phyloP scores from a whole-genome alignment of 345 rosid genomes.

The Populus ilicifolia region DNA sequence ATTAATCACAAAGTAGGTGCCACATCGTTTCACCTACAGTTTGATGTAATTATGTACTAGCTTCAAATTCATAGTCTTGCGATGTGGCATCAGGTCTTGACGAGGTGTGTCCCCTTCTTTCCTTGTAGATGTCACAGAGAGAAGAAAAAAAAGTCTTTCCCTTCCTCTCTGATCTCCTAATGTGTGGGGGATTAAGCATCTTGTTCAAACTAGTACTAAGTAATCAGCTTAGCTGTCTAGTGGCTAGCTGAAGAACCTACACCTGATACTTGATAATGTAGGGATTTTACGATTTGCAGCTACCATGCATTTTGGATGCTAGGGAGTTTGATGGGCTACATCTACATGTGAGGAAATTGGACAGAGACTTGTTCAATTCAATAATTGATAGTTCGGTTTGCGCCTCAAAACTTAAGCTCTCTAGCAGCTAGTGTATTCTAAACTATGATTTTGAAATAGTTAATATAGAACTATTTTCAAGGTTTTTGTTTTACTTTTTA shows the following conservation, averaged over 20 bases:
- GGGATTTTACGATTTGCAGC: not conserved
- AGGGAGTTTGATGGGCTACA: not conserved
- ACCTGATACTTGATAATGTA: not conserved
- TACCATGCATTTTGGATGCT: constrained; percentile 6
- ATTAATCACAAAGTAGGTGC: not conserved
- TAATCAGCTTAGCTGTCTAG: not conserved
- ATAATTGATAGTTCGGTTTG: too few species aligned
- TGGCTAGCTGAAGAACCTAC: not conserved
- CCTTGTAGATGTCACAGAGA: not conserved
- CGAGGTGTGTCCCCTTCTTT: not conserved
- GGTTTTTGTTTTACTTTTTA: too few species aligned
- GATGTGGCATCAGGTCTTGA: not conserved
- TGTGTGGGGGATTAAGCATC: not conserved
- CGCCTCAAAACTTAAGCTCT: too few species aligned
- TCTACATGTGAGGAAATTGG: constrained; percentile 36
- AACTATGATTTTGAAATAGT: too few species aligned
- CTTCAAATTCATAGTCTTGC: not conserved
- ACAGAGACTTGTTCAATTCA: not conserved
- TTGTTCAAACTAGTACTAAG: not conserved
- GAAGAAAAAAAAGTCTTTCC: not conserved
- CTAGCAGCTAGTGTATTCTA: too few species aligned
- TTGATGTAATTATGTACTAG: too few species aligned
- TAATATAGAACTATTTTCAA: too few species aligned
- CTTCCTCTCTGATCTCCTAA: not conserved
- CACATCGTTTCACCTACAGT: not conserved